phyloP scores from a whole-genome alignment of 2,329 filamentous ascomycete species.

The Fusarium robinianum region DNA sequence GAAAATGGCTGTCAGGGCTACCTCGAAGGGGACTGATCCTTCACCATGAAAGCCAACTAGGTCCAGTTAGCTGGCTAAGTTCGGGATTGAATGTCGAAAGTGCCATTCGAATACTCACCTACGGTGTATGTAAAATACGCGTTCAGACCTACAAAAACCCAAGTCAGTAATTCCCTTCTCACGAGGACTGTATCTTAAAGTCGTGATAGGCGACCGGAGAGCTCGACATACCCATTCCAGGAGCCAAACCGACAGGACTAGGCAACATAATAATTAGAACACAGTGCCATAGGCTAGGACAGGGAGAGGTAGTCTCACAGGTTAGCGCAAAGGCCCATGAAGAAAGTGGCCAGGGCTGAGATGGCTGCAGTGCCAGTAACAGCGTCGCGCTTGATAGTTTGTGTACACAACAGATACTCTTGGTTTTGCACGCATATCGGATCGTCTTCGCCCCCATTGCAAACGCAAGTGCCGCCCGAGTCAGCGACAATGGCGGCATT shows the following conservation, averaged over 20 bases:
- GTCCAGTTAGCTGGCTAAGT: background rate
- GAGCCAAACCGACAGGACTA: slow-evolving; percentile 46
- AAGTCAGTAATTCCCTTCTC: slow-evolving; percentile 5
- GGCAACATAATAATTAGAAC: slow-evolving; percentile 4
- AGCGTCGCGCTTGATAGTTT: slow-evolving; percentile 72
- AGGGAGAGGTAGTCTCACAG: slow-evolving; percentile 51
- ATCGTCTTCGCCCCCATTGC: slow-evolving; percentile 57
- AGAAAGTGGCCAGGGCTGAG: slow-evolving; percentile 76
- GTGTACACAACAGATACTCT: slow-evolving; percentile 66
- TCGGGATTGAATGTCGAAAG: slow-evolving; percentile 26
- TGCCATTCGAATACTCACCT: slow-evolving; percentile 30
- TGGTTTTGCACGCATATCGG: slow-evolving; percentile 57
- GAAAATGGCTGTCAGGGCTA: slow-evolving; percentile 85
- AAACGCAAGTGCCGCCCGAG: slow-evolving; percentile 77
- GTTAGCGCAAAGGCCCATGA: slow-evolving; percentile 82
- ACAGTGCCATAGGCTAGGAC: background rate
- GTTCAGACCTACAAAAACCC: slow-evolving; percentile 64
- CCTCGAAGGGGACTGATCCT: slow-evolving; percentile 72
- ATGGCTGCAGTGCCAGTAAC: slow-evolving; percentile 87
- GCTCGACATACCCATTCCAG: slow-evolving; percentile 47
- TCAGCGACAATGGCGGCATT: slow-evolving; percentile 62
- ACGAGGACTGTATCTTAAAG: background rate
- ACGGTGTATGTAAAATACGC: slow-evolving; percentile 82
- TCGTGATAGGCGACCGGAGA: background rate
- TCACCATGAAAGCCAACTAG: slow-evolving; percentile 74